Percentiles rank a stretch among this genome's conserved stretches.
Conservation (phyloP, 441 rosid genomes). For the Raphanus hybrid region DNA sequence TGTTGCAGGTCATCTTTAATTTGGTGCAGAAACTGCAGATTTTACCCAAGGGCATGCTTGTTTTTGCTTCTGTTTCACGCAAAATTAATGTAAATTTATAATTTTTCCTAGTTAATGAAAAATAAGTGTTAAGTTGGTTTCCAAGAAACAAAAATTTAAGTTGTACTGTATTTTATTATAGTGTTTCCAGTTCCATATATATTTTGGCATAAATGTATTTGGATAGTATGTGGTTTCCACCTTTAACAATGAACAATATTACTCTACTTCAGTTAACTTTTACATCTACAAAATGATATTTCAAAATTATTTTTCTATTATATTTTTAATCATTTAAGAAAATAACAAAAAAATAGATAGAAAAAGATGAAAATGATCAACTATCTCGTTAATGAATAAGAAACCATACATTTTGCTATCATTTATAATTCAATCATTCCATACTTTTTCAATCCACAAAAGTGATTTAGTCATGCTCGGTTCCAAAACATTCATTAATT, state of each 20-base stretch:
- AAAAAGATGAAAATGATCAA: not conserved
- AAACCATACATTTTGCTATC: not conserved
- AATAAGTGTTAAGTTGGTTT: not conserved
- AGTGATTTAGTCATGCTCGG: too few species aligned
- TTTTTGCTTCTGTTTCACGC: slow-evolving; percentile 45
- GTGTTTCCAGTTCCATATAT: not conserved
- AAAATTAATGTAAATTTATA: slow-evolving; percentile 16
- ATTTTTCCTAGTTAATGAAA: slow-evolving; percentile 10
- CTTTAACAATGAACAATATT: not conserved
- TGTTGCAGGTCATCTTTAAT: slow-evolving; percentile 42
- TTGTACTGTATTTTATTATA: not conserved
- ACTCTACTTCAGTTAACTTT: not conserved
- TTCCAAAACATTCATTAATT: too few species aligned
- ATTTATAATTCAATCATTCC: not conserved
- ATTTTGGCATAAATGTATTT: not conserved
- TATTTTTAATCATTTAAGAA: not conserved
- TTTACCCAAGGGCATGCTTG: slow-evolving; percentile 36
- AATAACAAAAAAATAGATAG: not conserved
- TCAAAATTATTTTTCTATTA: not conserved
- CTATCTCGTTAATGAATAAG: not conserved
- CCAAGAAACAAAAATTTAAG: not conserved
- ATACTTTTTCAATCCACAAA: not conserved
- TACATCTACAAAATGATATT: not conserved
- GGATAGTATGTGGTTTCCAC: not conserved
- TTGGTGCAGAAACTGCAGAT: slow-evolving; percentile 44